phyloP scores from a whole-genome alignment of 331 rosid species.

The Quercus lobata region DNA sequence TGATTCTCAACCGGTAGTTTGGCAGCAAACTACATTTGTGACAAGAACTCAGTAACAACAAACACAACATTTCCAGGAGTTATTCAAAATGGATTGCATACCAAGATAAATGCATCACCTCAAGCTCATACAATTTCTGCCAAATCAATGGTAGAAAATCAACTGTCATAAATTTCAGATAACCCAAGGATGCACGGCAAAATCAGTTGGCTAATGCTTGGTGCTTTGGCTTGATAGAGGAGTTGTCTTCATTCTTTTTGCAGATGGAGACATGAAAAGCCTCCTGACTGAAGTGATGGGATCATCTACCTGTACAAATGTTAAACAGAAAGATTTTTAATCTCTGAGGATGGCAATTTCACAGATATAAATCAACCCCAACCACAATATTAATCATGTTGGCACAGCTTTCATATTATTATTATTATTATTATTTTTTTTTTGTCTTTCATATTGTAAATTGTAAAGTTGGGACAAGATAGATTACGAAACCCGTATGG shows the following conservation, averaged over 20 bases:
- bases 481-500: background rate
- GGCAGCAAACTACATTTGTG: background rate
- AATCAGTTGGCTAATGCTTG: slow-evolving; percentile 16
- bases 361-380: background rate
- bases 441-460: background rate
- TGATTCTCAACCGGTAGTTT: background rate
- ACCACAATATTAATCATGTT: background rate
- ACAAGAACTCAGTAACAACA: slow-evolving; percentile 1
- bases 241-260: slow-evolving; percentile 50
- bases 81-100: slow-evolving; percentile 20
- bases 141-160: background rate
- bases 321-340: slow-evolving; percentile 10
- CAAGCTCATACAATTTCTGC: background rate
- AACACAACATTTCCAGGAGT: slow-evolving; percentile 24
- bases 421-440: rapidly evolving
- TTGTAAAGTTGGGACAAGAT: background rate
- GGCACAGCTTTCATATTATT: background rate
- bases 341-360: background rate
- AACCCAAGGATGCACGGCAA: background rate
- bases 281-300: slow-evolving; percentile 68
- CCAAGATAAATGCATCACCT: slow-evolving; percentile 4
- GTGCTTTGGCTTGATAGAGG: slow-evolving; percentile 26
- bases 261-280: slow-evolving; percentile 71
- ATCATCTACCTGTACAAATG: slow-evolving; percentile 71
- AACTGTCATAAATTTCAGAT: background rate